A percentile compares a stretch with the other conserved stretches of the same genome.
These are phyloP conservation scores for Populus deltoides DNA, from an alignment of 345 rosid genomes.

Conservation along the genomic window DNA sequence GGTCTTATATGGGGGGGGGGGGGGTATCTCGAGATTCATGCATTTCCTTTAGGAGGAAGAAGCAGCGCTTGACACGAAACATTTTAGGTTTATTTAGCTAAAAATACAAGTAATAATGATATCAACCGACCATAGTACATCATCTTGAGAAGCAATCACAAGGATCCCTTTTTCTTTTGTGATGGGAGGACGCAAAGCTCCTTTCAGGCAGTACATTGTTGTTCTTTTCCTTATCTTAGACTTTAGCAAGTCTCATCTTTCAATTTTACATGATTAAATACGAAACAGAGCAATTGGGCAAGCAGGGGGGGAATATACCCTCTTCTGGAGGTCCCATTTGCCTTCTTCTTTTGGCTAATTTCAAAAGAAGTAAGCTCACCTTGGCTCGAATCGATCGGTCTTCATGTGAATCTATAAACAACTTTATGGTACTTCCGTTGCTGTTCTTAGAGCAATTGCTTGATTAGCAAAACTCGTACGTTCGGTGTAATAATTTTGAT, in stretches of 20 bases:
- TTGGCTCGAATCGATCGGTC: slow-evolving; percentile 12
- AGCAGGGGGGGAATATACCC: not conserved
- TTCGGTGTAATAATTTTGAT: slow-evolving; percentile 2
- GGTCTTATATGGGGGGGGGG: no score
- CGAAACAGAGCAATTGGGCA: not conserved
- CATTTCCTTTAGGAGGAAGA: no score
- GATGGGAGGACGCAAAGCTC: not conserved
- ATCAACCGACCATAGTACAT: slow-evolving; percentile 6
- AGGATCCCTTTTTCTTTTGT: not conserved
- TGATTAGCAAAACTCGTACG: slow-evolving; percentile 14
- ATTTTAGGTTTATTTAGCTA: not conserved
- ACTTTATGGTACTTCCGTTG: slow-evolving; percentile 23
- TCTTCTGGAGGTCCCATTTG: slow-evolving; percentile 1
- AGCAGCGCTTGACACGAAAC: no score
- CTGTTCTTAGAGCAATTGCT: slow-evolving; percentile 12
- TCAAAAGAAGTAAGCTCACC: slow-evolving; percentile 18
- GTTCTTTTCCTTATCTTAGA: not conserved
- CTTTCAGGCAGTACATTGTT: not conserved
- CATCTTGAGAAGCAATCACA: not conserved
- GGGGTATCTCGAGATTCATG: no score
- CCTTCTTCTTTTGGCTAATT: slow-evolving; percentile 23
- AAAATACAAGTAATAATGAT: slow-evolving; percentile 3
- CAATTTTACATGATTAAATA: slow-evolving; percentile 9
- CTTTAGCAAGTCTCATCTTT: slow-evolving; percentile 15
- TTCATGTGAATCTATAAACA: slow-evolving; percentile 27